Conservation (phyloP, 768 basidiomycete genomes). For the Tephrocybe sp. region DNA sequence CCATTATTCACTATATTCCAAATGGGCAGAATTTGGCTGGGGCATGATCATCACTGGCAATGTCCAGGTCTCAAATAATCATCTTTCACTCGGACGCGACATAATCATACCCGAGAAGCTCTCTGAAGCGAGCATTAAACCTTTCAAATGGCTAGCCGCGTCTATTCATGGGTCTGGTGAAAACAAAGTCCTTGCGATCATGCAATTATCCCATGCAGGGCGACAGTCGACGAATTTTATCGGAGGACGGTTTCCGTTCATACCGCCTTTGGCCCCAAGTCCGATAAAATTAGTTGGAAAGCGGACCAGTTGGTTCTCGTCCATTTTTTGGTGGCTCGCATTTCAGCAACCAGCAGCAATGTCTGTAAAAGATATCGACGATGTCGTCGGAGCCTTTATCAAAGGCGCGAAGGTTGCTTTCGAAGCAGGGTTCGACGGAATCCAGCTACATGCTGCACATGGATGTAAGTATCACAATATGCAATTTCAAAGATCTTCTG, state of each 20-base stretch:
- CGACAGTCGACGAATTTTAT: constrained; percentile 78
- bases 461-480: constrained; percentile 58
- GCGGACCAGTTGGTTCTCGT: constrained; percentile 29
- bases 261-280: constrained; percentile 70
- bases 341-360: constrained; percentile 68
- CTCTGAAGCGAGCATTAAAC: constrained; percentile 39
- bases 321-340: constrained; percentile 43
- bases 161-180: constrained; percentile 42
- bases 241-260: constrained; percentile 62
- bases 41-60: constrained; percentile 91
- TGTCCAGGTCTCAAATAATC: constrained; percentile 60
- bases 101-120: constrained; percentile 52
- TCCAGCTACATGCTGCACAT: constrained; percentile 83
- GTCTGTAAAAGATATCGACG: constrained; percentile 56
- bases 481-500: not conserved
- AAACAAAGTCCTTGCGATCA: constrained; percentile 50
- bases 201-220: constrained; percentile 84
- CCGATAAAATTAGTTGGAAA: constrained; percentile 45
- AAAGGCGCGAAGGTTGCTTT: constrained; percentile 63
- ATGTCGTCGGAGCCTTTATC: constrained; percentile 61
- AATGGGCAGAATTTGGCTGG: constrained; percentile 78
- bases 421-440: constrained; percentile 77
- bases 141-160: constrained; percentile 49
- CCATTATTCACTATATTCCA: constrained; percentile 64
- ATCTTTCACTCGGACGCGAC: constrained; percentile 73